These are phyloP conservation scores for Puccinia coronata DNA, from an alignment of 1,284 basidiomycete genomes.

Conservation along the genomic window DNA sequence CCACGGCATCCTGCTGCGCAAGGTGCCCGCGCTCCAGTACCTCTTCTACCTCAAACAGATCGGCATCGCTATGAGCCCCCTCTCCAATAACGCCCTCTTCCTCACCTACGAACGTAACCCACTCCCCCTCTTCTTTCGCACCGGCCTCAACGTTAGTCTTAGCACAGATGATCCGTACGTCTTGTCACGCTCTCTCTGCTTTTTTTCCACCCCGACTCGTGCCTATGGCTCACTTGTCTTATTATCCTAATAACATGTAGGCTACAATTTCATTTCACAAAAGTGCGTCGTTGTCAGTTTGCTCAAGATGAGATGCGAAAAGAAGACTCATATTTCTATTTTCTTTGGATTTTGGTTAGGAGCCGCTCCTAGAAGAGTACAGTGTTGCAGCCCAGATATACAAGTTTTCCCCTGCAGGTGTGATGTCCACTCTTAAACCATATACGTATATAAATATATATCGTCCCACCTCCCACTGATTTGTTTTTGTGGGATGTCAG, in stretches of 20 bases:
- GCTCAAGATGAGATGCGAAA: not conserved
- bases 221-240: too few species aligned
- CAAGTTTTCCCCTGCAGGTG: constrained; percentile 50
- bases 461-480: not conserved
- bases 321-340: not conserved
- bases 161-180: constrained; percentile 84
- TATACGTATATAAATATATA: too few species aligned
- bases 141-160: constrained; percentile 92
- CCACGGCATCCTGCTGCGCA: constrained; percentile 94
- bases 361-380: constrained; percentile 95
- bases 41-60: constrained; percentile 93
- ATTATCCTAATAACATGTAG: too few species aligned
- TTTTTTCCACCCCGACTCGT: too few species aligned
- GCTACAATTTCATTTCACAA: constrained; percentile 92
- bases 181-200: too few species aligned
- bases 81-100: constrained; percentile 97
- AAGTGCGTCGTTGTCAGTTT: constrained; percentile 63
- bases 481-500: constrained; percentile 51
- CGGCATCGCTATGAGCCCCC: constrained; percentile 94
- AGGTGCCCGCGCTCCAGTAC: constrained; percentile 79
- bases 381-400: constrained; percentile 91
- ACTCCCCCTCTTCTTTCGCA: constrained; percentile 93
- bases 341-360: constrained; percentile 62
- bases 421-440: too few species aligned
- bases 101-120: constrained; percentile 96